These are phyloP conservation scores for Gyrodon lividus DNA, from an alignment of 768 basidiomycete species.

Conservation along the genomic window DNA sequence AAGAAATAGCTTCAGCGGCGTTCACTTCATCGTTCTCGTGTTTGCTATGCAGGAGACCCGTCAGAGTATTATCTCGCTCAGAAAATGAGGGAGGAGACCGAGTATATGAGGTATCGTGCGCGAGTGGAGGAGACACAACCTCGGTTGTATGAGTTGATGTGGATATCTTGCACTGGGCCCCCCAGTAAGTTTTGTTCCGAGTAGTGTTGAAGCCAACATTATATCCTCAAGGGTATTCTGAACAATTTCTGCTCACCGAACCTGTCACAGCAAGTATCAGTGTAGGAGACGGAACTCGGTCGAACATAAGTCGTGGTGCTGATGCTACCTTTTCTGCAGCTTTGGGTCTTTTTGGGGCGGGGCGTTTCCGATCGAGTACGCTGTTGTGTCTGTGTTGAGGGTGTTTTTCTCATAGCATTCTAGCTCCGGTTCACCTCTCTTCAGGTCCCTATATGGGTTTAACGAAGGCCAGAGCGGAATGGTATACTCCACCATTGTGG, in stretches of 20 bases:
- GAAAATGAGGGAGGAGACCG: constrained; percentile 62
- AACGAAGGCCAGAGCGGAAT: constrained; percentile 59
- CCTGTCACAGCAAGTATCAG: constrained; percentile 73
- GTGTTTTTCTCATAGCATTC: background rate
- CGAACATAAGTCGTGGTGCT: background rate
- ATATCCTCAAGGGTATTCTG: background rate
- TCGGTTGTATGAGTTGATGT: constrained; percentile 55
- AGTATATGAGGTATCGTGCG: constrained; percentile 60
- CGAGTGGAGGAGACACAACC: constrained; percentile 62
- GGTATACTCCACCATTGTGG: constrained; percentile 58
- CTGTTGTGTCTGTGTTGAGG: background rate
- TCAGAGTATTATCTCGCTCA: constrained; percentile 64
- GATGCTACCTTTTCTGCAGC: constrained; percentile 30
- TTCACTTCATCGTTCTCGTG: constrained; percentile 49
- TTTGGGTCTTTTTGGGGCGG: constrained; percentile 73
- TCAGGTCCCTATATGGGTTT: constrained; percentile 57
- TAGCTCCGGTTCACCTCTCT: constrained; percentile 57
- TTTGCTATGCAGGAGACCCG: constrained; percentile 71
- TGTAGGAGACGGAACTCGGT: constrained; percentile 36
- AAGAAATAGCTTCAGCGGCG: constrained; percentile 46
- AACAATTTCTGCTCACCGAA: constrained; percentile 40
- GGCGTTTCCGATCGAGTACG: constrained; percentile 62
- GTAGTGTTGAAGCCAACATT: background rate
- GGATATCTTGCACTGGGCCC: constrained; percentile 67
- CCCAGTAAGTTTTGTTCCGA: constrained; percentile 49